Base-by-base conservation (phyloP, 805 yeast species). In the Kodamaea laetipori region DNA sequence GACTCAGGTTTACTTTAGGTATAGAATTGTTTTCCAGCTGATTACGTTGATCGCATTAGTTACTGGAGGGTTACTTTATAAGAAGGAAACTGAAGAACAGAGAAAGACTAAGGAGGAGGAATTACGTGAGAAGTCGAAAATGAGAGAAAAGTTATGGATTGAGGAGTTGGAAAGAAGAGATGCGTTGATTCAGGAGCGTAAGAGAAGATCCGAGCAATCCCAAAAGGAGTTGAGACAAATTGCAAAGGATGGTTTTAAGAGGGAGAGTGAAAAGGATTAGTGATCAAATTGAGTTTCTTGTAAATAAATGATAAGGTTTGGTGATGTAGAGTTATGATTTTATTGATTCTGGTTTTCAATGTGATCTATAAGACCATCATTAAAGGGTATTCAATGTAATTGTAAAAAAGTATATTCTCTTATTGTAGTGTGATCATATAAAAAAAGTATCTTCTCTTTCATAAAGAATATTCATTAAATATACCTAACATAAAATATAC, bases 101-200 rank as follows among this genome's bases (percentile, higher is more conserved):
- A 71, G 69, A 51, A 69, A 73, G 49, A 59, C 80, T 5, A 76
- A 77, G 41, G 92, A 87, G 52, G 92, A 86, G 24, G 60, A 71
- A 50, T 71, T 86, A 53, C 69, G 80, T 42, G 86, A 82, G 54
- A 86, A 87, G 77, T 95, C 97, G 32, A 84, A 84, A 63, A 67
- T 80, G 59, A 82, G 97, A 71, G 96, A 90, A 60, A 73, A 69
- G 55, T 60, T 90, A 52, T 90, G 97, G 97, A 84, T 90, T 48
- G 88, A 86, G 58, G 95, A 86, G 57, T 74, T 90, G 56, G 97
- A 90, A 60, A 78, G 96, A 68, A 78, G 95, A 63, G 97, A 90
- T 61, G 76, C 64, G 10, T 85, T 81, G 45, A 80, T 82, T 45
- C 81, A 84, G 59, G 79, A 74, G 47, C 74, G 95, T 55, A 81